Conservation (phyloP, 192 early-diverging fungal genomes). For the Dimargaris cristalligena region DNA sequence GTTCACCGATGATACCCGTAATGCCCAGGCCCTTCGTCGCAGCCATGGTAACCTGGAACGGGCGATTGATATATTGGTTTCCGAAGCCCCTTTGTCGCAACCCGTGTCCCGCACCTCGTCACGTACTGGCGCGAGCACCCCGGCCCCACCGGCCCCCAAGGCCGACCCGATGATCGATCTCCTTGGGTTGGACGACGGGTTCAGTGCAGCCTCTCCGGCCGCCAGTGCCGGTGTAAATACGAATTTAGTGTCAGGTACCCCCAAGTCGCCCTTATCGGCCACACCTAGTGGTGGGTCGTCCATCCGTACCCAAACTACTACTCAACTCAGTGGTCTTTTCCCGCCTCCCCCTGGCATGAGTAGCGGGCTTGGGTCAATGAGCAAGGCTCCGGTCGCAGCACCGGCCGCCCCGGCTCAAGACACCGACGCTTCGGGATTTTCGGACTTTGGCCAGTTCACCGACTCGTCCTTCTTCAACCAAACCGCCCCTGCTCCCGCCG, state of each 20-base stretch:
- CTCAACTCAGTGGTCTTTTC: conserved; percentile 12
- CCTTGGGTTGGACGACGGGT: conserved; percentile 9
- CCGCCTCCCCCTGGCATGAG: background rate
- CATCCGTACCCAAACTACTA: conserved; percentile 17
- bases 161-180: conserved; percentile 5
- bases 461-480: conserved; percentile 8
- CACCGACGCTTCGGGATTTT: background rate
- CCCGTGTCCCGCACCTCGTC: conserved; percentile 4
- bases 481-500: conserved; percentile 6
- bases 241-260: background rate
- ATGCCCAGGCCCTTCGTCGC: conserved; percentile 46
- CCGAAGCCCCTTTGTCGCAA: conserved; percentile 21
- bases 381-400: too few species aligned
- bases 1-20: conserved; percentile 48
- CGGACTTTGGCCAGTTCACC: conserved; percentile 9
- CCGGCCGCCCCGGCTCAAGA: background rate
- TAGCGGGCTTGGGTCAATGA: too few species aligned
- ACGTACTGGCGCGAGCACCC: conserved; percentile 7
- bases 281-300: conserved; percentile 6
- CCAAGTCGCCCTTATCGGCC: too few species aligned
- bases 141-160: conserved; percentile 8
- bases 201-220: background rate
- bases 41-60: conserved; percentile 59
- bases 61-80: conserved; percentile 38
- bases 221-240: conserved; percentile 1